Percentiles rank a stretch among this genome's conserved stretches.
These are phyloP conservation scores for Tympanopsis confertula DNA, from an alignment of 2,329 filamentous ascomycete genomes.

Conservation along the genomic window DNA sequence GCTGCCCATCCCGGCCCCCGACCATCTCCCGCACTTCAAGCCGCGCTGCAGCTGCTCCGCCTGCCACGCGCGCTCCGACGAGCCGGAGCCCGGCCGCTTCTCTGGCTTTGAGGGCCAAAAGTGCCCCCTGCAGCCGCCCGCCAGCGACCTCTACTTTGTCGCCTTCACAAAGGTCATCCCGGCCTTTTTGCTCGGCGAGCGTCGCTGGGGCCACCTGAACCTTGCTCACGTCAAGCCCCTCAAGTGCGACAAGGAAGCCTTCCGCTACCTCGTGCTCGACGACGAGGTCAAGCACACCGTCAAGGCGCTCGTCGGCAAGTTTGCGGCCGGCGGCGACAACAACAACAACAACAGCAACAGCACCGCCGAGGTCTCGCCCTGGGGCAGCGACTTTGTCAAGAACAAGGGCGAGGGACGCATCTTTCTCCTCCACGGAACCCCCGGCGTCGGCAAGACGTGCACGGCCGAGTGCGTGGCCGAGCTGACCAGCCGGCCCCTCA, in stretches of 20 bases:
- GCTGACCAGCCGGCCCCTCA: conserved; percentile 34
- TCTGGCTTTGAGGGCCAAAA: conserved; percentile 27
- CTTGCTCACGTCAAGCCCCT: conserved; percentile 25
- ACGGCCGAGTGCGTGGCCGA: conserved; percentile 43
- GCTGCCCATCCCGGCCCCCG: conserved; percentile 10
- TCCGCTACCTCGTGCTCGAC: conserved; percentile 36
- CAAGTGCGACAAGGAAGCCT: conserved; percentile 31
- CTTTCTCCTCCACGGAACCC: conserved; percentile 37
- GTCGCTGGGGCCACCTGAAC: conserved; percentile 30
- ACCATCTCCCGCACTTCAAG: conserved; percentile 25
- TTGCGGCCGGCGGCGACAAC: conserved; percentile 23
- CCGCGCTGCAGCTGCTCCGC: conserved; percentile 27
- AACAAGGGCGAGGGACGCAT: conserved; percentile 37
- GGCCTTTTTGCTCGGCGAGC: conserved; percentile 30
- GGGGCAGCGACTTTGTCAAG: conserved; percentile 33
- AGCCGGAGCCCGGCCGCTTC: conserved; percentile 17
- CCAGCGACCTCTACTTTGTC: conserved; percentile 29
- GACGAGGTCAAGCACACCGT: conserved; percentile 34
- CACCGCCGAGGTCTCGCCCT: conserved; percentile 29
- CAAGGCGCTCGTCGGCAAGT: conserved; percentile 33
- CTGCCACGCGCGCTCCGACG: conserved; percentile 14
- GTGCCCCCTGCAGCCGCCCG: conserved; percentile 22
- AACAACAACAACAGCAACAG: too few species aligned
- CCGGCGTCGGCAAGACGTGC: conserved; percentile 45
- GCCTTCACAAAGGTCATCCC: conserved; percentile 29